A percentile compares a stretch with the other conserved stretches of the same genome.
Evolutionary conservation across 495 filamentous ascomycete species (phyloP).

Genomic region (Xylaria grammica): DNA sequence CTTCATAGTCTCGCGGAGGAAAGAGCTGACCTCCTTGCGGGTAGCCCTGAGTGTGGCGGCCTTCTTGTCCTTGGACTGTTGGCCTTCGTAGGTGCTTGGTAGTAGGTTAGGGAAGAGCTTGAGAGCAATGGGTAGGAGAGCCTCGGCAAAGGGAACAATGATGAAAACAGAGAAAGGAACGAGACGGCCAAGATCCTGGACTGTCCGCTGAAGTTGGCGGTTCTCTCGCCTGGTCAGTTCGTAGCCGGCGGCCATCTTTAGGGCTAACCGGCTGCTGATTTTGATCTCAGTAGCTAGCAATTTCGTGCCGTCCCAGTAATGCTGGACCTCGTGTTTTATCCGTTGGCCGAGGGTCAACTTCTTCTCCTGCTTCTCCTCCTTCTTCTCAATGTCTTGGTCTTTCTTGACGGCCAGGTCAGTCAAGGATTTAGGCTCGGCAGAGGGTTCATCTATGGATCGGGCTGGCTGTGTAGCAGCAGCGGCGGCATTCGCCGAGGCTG

Average conservation of each 20-base stretch:
- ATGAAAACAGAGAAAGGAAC: conserved; percentile 97
- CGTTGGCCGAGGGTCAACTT: conserved; percentile 89
- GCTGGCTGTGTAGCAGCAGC: conserved; percentile 37
- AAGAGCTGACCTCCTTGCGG: conserved; percentile 90
- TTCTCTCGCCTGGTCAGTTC: conserved; percentile 94
- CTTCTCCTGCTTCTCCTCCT: conserved; percentile 70
- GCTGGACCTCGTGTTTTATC: conserved; percentile 86
- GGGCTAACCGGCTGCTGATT: conserved; percentile 86
- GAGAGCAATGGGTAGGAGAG: conserved; percentile 90
- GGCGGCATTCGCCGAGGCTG: conserved; percentile 39
- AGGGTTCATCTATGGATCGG: conserved; percentile 23
- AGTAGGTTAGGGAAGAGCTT: conserved; percentile 96
- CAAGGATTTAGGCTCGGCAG: conserved; percentile 34
- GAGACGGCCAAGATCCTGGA: conserved; percentile 89
- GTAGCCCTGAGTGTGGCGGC: conserved; percentile 80
- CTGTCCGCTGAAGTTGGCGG: conserved; percentile 88
- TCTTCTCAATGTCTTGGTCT: conserved; percentile 56
- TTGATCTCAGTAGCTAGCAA: conserved; percentile 88
- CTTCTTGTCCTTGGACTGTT: conserved; percentile 87
- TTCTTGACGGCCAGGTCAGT: conserved; percentile 43
- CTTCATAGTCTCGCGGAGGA: conserved; percentile 86
- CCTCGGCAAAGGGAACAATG: conserved; percentile 94
- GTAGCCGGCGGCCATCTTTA: conserved; percentile 98
- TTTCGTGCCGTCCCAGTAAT: conserved; percentile 99
- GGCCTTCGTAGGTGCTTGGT: conserved; percentile 94